Conservation (phyloP, 345 rosid species). For the Lenwebbia sp. region DNA sequence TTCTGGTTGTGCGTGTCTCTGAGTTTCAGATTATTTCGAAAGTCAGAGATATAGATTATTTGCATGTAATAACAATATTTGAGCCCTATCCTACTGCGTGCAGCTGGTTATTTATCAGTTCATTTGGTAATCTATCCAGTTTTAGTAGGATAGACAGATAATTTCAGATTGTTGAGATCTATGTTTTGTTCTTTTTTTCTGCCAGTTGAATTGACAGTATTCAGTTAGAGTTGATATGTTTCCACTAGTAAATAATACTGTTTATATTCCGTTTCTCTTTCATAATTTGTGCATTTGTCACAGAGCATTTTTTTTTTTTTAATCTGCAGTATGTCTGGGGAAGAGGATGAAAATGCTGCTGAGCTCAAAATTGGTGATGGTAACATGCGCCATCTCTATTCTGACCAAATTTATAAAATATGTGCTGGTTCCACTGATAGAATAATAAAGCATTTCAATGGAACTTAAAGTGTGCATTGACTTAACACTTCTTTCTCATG, state of each 20-base stretch:
- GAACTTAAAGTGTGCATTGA: background rate
- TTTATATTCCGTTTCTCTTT: background rate
- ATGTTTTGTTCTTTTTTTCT: background rate
- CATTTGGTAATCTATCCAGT: background rate
- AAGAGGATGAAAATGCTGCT: conserved; percentile 97
- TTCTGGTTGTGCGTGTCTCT: background rate
- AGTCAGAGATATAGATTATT: background rate
- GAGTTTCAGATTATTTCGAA: background rate
- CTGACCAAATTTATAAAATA: background rate
- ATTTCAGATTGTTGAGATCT: background rate
- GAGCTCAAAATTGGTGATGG: conserved; percentile 99
- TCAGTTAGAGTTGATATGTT: background rate
- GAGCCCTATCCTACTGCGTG: background rate
- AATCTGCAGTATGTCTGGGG: conserved; percentile 57
- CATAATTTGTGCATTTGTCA: background rate
- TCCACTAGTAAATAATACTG: background rate
- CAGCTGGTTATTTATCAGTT: background rate
- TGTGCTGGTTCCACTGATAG: background rate
- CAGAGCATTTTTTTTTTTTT: background rate
- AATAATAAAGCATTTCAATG: background rate
- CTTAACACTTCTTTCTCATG: background rate
- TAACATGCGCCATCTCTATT: background rate
- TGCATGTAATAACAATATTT: background rate
- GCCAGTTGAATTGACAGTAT: background rate
- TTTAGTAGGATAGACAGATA: background rate